Conservation (phyloP, 495 filamentous ascomycete species). For the Bacidia rubella region DNA sequence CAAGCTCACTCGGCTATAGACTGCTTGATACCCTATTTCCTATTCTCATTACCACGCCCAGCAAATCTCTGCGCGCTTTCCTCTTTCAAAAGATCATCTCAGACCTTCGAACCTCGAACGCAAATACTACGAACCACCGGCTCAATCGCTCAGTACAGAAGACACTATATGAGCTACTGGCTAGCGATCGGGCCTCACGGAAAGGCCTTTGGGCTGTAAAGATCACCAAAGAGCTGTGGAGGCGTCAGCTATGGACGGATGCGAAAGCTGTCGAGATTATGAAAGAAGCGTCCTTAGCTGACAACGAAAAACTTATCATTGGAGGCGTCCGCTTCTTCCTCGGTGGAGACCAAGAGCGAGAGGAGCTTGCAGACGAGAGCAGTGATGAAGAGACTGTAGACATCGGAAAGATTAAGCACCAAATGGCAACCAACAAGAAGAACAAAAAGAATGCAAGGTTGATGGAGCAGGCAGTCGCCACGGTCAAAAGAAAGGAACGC, state of each 20-base stretch:
- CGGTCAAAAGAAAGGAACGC: constrained; percentile 66
- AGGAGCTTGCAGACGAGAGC: constrained; percentile 79
- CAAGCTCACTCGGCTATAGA: constrained; percentile 18
- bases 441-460: constrained; percentile 68
- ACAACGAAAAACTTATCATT: constrained; percentile 78
- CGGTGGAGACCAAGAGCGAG: constrained; percentile 85
- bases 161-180: constrained; percentile 80
- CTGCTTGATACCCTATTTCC: constrained; percentile 85
- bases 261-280: constrained; percentile 82
- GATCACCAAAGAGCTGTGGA: constrained; percentile 77
- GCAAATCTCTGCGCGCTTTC: constrained; percentile 70
- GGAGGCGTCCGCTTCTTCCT: constrained; percentile 90
- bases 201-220: constrained; percentile 93
- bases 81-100: constrained; percentile 85
- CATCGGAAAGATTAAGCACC: constrained; percentile 69
- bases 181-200: constrained; percentile 64
- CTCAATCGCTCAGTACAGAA: constrained; percentile 88
- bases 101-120: constrained; percentile 74
- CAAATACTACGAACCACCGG: constrained; percentile 74
- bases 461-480: constrained; percentile 63
- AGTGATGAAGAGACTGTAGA: constrained; percentile 71
- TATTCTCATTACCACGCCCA: constrained; percentile 72
- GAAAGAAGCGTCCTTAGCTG: constrained; percentile 71
- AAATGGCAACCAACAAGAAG: constrained; percentile 88
- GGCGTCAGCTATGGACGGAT: constrained; percentile 77